Percentiles rank a stretch among this genome's conserved stretches.
Evolutionary conservation across 441 rosid species (phyloP).

Genomic region (Croton laevigatus): DNA sequence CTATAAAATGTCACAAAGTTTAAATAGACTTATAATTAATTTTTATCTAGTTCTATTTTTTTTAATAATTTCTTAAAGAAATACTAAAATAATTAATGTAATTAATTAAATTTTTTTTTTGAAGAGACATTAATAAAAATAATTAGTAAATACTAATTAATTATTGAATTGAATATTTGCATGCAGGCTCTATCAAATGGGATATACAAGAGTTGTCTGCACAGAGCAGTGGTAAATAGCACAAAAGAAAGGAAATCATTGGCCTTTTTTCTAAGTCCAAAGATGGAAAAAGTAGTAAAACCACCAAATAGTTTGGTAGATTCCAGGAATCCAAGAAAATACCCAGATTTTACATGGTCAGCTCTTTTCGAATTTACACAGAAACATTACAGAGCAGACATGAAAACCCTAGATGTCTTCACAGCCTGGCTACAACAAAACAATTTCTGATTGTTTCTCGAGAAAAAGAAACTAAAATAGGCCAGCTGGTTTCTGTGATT

Average conservation of each 20-base stretch:
- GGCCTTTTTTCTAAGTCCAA: conserved; percentile 89
- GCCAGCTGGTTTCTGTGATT: conserved; percentile 18
- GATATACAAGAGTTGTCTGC: conserved; percentile 86
- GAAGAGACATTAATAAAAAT: no score
- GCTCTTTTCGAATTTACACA: conserved; percentile 79
- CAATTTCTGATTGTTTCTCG: neutral
- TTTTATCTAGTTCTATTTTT: no score
- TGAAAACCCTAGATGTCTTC: conserved; percentile 76
- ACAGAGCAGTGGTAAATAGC: conserved; percentile 86
- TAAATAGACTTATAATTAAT: no score
- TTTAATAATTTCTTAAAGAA: no score
- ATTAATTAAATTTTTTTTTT: neutral
- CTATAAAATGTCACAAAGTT: no score
- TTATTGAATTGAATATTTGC: no score
- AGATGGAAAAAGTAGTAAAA: conserved; percentile 63
- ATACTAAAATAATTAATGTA: no score
- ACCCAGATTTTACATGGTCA: conserved; percentile 92
- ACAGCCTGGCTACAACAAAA: conserved; percentile 59
- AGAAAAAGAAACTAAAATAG: conserved; percentile 22
- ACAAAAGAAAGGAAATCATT: conserved; percentile 69
- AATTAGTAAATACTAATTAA: no score
- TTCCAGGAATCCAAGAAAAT: conserved; percentile 41
- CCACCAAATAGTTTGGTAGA: conserved; percentile 65
- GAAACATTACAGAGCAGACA: conserved; percentile 93
- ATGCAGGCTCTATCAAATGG: conserved; percentile 85